Conservation (phyloP, 768 basidiomycete genomes). For the Calocera viscosa region DNA sequence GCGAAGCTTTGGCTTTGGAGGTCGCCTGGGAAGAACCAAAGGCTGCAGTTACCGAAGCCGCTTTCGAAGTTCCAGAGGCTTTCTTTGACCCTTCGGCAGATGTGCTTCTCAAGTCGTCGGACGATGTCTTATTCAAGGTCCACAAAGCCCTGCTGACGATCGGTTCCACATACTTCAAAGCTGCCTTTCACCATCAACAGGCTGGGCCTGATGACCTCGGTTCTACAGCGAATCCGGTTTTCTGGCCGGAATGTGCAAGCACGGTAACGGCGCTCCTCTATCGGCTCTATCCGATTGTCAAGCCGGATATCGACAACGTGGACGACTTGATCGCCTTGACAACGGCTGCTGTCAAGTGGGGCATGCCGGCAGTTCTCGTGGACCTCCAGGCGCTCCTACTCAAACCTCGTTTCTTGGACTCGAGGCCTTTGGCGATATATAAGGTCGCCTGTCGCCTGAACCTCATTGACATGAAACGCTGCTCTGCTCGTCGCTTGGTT, state of each 20-base stretch:
- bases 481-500: not conserved
- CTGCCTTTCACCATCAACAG: too few relatives aligned
- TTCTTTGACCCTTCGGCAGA: not conserved
- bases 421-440: not conserved
- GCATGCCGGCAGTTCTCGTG: not conserved
- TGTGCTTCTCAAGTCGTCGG: constrained; percentile 4
- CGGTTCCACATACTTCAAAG: too few relatives aligned
- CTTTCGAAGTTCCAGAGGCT: not conserved
- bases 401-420: not conserved
- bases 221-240: too few relatives aligned
- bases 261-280: not conserved
- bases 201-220: too few relatives aligned
- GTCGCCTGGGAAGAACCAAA: too few relatives aligned
- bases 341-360: not conserved
- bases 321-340: not conserved
- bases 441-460: not conserved
- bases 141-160: not conserved
- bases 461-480: not conserved
- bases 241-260: not conserved
- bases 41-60: too few relatives aligned
- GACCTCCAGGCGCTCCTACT: not conserved
- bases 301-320: not conserved
- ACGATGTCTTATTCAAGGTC: constrained; percentile 10
- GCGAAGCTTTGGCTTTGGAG: too few relatives aligned
- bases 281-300: not conserved